Evolutionary conservation across 2,329 filamentous ascomycete genomes (phyloP).

Genomic region (Aspergillus udagawae): DNA sequence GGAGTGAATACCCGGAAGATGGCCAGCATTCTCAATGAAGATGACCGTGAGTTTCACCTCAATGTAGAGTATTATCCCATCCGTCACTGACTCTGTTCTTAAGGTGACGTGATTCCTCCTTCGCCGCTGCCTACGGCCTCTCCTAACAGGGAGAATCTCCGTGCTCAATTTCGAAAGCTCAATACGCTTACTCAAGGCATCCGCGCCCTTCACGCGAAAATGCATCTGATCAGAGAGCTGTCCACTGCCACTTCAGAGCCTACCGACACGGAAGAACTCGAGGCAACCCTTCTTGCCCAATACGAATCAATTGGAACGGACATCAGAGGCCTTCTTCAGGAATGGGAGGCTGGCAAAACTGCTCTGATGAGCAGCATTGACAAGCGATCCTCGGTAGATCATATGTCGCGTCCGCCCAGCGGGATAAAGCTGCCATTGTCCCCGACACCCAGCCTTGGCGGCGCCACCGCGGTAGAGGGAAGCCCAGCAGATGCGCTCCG

Average conservation of each 20-base stretch:
- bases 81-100: background rate
- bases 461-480: slow-evolving; percentile 50
- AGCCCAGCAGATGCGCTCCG: slow-evolving; percentile 68
- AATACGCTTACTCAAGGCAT: slow-evolving; percentile 87
- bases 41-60: slow-evolving; percentile 61
- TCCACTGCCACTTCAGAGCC: slow-evolving; percentile 75
- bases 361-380: slow-evolving; percentile 78
- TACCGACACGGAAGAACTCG: slow-evolving; percentile 66
- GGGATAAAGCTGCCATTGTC: slow-evolving; percentile 42
- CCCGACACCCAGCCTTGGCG: slow-evolving; percentile 44
- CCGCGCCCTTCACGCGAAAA: slow-evolving; percentile 86
- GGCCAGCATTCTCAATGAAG: slow-evolving; percentile 67
- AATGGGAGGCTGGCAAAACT: slow-evolving; percentile 85
- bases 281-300: slow-evolving; percentile 74
- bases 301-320: slow-evolving; percentile 94
- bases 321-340: slow-evolving; percentile 71
- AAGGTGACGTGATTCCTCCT: slow-evolving; percentile 44
- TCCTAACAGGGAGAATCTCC: slow-evolving; percentile 76
- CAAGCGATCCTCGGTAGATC: slow-evolving; percentile 64
- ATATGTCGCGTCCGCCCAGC: slow-evolving; percentile 51
- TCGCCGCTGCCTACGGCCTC: slow-evolving; percentile 62
- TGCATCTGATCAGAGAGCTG: slow-evolving; percentile 87
- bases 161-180: slow-evolving; percentile 82
- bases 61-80: slow-evolving; percentile 10
- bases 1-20: slow-evolving; percentile 62